Evolutionary conservation across 2,329 filamentous ascomycete species (phyloP).

Genomic region (Fusarium longipes): DNA sequence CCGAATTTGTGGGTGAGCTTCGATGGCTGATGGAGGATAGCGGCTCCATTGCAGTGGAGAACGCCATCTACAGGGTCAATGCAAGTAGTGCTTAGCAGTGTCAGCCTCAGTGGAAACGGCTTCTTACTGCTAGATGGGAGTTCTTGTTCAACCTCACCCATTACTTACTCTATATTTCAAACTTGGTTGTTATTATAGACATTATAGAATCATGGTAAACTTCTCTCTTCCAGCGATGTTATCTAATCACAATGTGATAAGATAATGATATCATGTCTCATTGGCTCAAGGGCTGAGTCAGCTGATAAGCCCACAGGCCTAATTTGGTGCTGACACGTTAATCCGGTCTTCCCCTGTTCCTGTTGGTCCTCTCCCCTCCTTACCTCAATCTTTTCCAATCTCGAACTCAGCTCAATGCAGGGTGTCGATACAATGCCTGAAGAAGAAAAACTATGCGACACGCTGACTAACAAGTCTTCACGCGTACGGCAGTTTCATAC

Average conservation of each 20-base stretch:
- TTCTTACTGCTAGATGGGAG: background rate
- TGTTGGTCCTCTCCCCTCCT: background rate
- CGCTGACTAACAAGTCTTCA: background rate
- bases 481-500: conserved; percentile 13
- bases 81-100: background rate
- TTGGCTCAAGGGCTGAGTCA: background rate
- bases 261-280: background rate
- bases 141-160: background rate
- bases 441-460: background rate
- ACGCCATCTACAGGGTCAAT: conserved; percentile 8
- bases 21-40: conserved; percentile 1
- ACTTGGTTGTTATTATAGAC: background rate
- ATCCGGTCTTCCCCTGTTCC: background rate
- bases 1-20: conserved; percentile 10
- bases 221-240: background rate
- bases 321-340: background rate
- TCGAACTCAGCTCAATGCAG: background rate
- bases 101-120: background rate
- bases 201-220: background rate
- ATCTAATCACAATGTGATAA: background rate
- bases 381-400: background rate
- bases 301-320: background rate
- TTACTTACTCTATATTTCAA: background rate
- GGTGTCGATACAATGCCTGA: background rate
- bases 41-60: conserved; percentile 3